Evolutionary conservation across 495 filamentous ascomycete genomes (phyloP), one percentile per base, ranked within the genome.

Genomic region (Daldinia concentrica): DNA sequence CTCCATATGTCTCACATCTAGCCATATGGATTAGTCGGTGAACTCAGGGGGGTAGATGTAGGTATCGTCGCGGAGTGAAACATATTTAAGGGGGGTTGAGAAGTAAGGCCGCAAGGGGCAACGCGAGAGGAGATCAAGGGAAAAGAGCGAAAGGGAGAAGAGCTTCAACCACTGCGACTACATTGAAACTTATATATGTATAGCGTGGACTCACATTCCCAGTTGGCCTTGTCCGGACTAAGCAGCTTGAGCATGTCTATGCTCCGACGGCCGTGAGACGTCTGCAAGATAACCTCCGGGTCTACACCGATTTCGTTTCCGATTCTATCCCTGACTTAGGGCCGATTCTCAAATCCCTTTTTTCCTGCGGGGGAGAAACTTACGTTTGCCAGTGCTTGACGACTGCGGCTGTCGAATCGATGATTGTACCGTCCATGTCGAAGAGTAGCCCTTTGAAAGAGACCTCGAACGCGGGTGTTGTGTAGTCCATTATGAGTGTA

Each of bases 341-440:
- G 39, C 43, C 36, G 26, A 11, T 32, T 39, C 43, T n/a, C 26
- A 57, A 22, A 32, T 32, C 12, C 29, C 29, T 5, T 1, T 36
- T 34, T 36, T 56, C 4, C 15, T n/a, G 22, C 4, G 58, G 6
- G 52, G 17, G 54, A 22, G 8, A 3, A 37, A 82, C 86, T 83
- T 81, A 94, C 92, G 87, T 85, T 68, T 92, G 85, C 95, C 95
- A 99, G 80, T 97, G 91, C 79, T 97, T 97, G 61, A 93, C 88
- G 39, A 99, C 94, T 12, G 95, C 95, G 41, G 83, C 78, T 1
- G 92, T 94, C 6, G 90, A 92, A 71, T 94, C 90, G 67, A 93
- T 90, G 67, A 93, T 93, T 51, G 91, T 93, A 29, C 91, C 93
- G 74, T 96, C 94, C 87, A 97, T 94, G 80, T 98, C 95, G 71